Evolutionary conservation across 2,329 filamentous ascomycete species (phyloP), one percentile per base, ranked within the genome.

Genomic region (Proliferodiscus dingleyae): DNA sequence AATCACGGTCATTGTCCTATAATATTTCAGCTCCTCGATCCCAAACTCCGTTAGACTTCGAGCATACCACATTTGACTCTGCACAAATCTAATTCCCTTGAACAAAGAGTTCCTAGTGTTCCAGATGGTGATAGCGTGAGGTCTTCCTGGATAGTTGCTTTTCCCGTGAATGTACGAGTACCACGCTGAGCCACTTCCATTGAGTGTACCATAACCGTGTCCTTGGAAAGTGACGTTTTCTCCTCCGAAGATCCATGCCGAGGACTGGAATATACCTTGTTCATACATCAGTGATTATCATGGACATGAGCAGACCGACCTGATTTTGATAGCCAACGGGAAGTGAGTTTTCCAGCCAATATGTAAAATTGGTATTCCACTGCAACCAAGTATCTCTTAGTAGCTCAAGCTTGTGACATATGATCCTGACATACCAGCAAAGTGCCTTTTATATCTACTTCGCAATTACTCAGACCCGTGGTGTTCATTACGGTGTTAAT

Each of bases 111-210:
- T 71, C 4, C 61, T 71, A 3, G 75, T 65, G 3, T 66, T 63
- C 15, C 64, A 70, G 55, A 80, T 69, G 15, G 73, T 77, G 52
- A 81, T 71, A 7, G 68, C 66, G 42, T 76, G 73, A 2, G 75
- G 76, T 8, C 77, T 67, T 10, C 69, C 61, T 2, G 70, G 65
- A 46, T 73, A 66, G 49, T 78, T 78, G 24, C 66, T 68, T 9
- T 56, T 55, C 11, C 67, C 64, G 22, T 64, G 59, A 39, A 69
- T 68, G 59, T 70, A 74, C 49, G 76, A 68, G 54, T 81, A 81
- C 78, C 78, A 82, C 2, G 70, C 68, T 54, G 80, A 73, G 2
- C 78, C 78, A 54, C 81, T 81, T 8, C 78, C 78, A 55, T 81
- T 69, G 11, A 81, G 62, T 2, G 72, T 78, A 4, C 78, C 78